A percentile compares a stretch with the other conserved stretches of the same genome.
These are phyloP conservation scores for Sordaria brevicollis DNA, from an alignment of 495 filamentous ascomycete species.

Conservation along the genomic window DNA sequence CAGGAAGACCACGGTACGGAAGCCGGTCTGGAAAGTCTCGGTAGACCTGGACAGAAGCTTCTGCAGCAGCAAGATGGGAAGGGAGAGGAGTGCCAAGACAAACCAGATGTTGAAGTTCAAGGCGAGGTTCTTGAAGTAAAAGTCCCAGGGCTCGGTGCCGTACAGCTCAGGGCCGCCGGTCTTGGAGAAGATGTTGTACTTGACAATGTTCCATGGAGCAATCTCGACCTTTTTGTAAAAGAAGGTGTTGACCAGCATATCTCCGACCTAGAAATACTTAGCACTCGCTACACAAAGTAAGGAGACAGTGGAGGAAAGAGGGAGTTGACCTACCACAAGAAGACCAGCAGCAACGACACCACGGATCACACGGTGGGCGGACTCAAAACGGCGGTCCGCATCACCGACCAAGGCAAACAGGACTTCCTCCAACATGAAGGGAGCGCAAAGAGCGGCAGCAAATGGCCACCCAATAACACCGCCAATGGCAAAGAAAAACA, in stretches of 20 bases:
- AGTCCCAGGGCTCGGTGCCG: conserved; percentile 93
- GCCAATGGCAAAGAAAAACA: conserved; percentile 88
- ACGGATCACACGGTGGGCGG: conserved; percentile 48
- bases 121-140: conserved; percentile 84
- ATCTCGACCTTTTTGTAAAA: conserved; percentile 72
- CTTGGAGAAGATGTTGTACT: conserved; percentile 86
- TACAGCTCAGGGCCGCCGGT: conserved; percentile 84
- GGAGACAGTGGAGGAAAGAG: conserved; percentile 1
- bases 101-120: conserved; percentile 98
- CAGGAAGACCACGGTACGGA: conserved; percentile 66
- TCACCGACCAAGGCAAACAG: conserved; percentile 49
- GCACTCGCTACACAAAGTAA: conserved; percentile 10
- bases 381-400: conserved; percentile 44
- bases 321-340: conserved; percentile 51
- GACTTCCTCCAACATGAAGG: conserved; percentile 69
- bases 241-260: conserved; percentile 59
- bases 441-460: conserved; percentile 68
- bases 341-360: conserved; percentile 56
- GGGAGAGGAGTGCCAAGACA: conserved; percentile 61
- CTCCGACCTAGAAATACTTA: conserved; percentile 28
- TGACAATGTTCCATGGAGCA: conserved; percentile 85
- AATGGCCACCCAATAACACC: conserved; percentile 94
- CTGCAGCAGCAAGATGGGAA: conserved; percentile 48
- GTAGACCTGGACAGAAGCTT: conserved; percentile 33
- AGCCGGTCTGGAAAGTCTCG: conserved; percentile 35